These are phyloP conservation scores for Ustilago vetiveriae DNA, from an alignment of 1,284 basidiomycete species.

Conservation along the genomic window DNA sequence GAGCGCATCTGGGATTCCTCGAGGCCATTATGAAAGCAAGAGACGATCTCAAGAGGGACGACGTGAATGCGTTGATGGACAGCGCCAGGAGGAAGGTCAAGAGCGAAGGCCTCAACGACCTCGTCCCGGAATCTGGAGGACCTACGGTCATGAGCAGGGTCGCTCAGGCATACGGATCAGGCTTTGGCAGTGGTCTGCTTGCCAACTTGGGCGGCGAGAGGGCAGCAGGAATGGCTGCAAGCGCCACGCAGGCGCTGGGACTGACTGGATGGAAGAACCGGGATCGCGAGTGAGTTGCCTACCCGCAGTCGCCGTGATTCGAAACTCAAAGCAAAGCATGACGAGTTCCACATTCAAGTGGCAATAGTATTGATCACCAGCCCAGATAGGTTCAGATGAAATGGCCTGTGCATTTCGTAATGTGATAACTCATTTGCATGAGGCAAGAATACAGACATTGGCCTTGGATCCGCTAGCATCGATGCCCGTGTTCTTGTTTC, in stretches of 20 bases:
- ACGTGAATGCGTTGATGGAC: slow-evolving; percentile 92
- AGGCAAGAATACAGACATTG: slow-evolving; percentile 28
- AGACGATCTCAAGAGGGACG: slow-evolving; percentile 86
- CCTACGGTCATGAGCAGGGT: slow-evolving; percentile 61
- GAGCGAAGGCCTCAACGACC: slow-evolving; percentile 59
- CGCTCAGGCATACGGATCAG: slow-evolving; percentile 44
- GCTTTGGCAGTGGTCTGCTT: slow-evolving; percentile 39
- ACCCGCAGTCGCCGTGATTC: too few relatives aligned
- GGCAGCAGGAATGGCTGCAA: slow-evolving; percentile 40
- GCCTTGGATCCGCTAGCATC: slow-evolving; percentile 22
- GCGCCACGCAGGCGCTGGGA: slow-evolving; percentile 27
- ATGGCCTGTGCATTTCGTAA: too few relatives aligned
- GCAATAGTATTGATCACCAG: too few relatives aligned
- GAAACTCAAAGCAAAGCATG: too few relatives aligned
- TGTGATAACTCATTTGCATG: slow-evolving; percentile 11
- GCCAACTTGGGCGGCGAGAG: slow-evolving; percentile 28
- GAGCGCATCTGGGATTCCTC: slow-evolving; percentile 89
- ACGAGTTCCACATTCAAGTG: too few relatives aligned
- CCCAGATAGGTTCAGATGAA: too few relatives aligned
- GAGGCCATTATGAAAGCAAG: slow-evolving; percentile 88
- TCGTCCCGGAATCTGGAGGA: slow-evolving; percentile 53
- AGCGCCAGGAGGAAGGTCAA: slow-evolving; percentile 88
- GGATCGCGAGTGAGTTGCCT: slow-evolving; percentile 19
- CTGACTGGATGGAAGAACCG: slow-evolving; percentile 43
- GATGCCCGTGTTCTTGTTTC: slow-evolving; percentile 18